Evolutionary conservation across 2,329 filamentous ascomycete species (phyloP).

Genomic region (Leptosphaerulina australis): DNA sequence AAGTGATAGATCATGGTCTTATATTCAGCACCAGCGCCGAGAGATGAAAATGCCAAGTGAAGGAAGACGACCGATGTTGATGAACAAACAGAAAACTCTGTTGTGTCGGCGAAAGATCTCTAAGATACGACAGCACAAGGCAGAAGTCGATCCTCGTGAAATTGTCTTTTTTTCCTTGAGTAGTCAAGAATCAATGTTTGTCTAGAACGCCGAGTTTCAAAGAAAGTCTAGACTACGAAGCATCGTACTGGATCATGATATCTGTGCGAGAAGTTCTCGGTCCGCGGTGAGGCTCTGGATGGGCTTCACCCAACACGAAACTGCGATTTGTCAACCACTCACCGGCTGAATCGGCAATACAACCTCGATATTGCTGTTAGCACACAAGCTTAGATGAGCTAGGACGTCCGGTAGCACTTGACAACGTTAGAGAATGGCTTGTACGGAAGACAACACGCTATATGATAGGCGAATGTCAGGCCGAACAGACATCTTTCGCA

Average conservation of each 20-base stretch:
- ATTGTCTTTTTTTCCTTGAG: neutral
- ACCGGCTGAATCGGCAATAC: constrained; percentile 1
- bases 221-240: neutral
- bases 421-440: constrained; percentile 1
- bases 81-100: neutral
- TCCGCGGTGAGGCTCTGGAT: neutral
- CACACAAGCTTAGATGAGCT: neutral
- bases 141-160: neutral
- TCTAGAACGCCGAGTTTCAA: neutral
- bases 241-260: too few species aligned
- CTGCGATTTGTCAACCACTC: constrained; percentile 1
- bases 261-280: neutral
- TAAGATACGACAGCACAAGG: neutral
- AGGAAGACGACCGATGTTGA: neutral
- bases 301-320: constrained; percentile 13
- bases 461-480: neutral
- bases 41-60: neutral
- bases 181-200: neutral
- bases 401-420: neutral
- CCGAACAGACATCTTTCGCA: neutral
- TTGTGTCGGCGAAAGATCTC: neutral
- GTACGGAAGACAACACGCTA: neutral
- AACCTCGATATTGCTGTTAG: constrained; percentile 6
- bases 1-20: neutral
- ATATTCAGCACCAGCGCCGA: neutral